Conservation (phyloP, 176 grass and related monocot genomes). For the Phyllostachys edulis region DNA sequence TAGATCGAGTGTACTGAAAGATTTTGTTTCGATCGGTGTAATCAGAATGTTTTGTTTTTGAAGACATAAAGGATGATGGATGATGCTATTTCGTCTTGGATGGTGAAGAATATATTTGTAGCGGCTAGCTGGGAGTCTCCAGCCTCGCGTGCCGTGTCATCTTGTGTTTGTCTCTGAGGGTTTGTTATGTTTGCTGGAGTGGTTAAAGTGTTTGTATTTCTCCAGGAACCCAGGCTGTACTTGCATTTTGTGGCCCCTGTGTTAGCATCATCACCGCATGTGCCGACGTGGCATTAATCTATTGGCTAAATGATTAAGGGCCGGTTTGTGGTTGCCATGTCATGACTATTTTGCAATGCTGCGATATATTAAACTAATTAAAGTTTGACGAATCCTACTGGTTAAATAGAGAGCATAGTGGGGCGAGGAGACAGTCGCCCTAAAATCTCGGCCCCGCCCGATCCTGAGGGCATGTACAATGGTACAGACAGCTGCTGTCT, state of each 20-base stretch:
- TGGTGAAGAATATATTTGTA: background rate
- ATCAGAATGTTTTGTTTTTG: background rate
- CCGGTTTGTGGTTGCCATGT: background rate
- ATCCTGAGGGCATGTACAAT: too few species aligned
- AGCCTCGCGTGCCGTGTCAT: conserved; percentile 15
- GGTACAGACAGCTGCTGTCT: too few species aligned
- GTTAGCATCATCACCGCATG: background rate
- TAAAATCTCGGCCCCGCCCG: too few species aligned
- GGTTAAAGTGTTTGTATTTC: background rate
- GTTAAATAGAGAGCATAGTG: too few species aligned
- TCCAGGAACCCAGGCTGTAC: background rate
- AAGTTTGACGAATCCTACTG: background rate
- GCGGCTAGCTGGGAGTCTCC: background rate
- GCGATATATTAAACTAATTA: background rate
- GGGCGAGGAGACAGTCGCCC: too few species aligned
- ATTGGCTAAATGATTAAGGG: background rate
- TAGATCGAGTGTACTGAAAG: conserved; percentile 17
- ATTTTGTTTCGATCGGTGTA: background rate
- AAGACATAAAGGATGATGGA: background rate
- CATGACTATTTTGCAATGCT: too few species aligned
- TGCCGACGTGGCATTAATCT: background rate
- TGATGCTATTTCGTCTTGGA: conserved; percentile 22
- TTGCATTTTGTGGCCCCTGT: background rate
- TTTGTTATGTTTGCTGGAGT: background rate
- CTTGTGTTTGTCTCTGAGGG: background rate